A percentile compares a stretch with the other conserved stretches of the same genome.
Conservation (phyloP, 805 yeast species). For the Schwanniomyces pseudopolymorphus region DNA sequence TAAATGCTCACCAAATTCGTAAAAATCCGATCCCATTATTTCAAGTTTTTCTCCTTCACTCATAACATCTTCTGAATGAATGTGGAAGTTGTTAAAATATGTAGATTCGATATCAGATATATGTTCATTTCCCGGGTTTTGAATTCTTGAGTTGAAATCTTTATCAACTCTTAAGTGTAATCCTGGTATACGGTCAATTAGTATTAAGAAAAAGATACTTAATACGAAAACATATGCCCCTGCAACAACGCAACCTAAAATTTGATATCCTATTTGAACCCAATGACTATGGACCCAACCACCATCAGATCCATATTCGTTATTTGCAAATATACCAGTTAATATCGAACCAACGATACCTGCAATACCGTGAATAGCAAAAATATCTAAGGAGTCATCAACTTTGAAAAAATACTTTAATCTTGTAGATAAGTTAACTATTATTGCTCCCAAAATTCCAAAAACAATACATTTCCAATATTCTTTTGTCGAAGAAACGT, state of each 20-base stretch:
- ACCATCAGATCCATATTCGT: constrained; percentile 29
- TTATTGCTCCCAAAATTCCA: constrained; percentile 38
- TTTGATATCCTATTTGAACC: constrained; percentile 41
- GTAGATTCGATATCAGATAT: constrained; percentile 12
- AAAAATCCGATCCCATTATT: constrained; percentile 36
- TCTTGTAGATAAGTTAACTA: constrained; percentile 38
- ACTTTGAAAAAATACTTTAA: constrained; percentile 36
- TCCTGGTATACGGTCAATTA: constrained; percentile 41
- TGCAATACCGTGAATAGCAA: constrained; percentile 44
- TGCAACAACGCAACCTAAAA: constrained; percentile 35
- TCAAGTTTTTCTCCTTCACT: constrained; percentile 27
- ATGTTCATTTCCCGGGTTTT: constrained; percentile 12
- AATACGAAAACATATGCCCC: constrained; percentile 33
- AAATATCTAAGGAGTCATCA: constrained; percentile 45
- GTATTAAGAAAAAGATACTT: constrained; percentile 29
- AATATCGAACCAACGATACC: constrained; percentile 41
- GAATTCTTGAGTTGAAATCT: constrained; percentile 30
- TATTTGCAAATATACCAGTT: constrained; percentile 41
- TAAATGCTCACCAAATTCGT: constrained; percentile 41
- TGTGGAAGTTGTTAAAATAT: not conserved
- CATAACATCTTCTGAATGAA: constrained; percentile 1
- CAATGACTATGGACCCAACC: constrained; percentile 44
- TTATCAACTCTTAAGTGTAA: constrained; percentile 43
- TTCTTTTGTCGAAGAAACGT: constrained; percentile 29
- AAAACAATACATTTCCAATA: constrained; percentile 42